phyloP scores from a whole-genome alignment of 805 yeast genomes.

The Kregervanrija pseudodelftensis region DNA sequence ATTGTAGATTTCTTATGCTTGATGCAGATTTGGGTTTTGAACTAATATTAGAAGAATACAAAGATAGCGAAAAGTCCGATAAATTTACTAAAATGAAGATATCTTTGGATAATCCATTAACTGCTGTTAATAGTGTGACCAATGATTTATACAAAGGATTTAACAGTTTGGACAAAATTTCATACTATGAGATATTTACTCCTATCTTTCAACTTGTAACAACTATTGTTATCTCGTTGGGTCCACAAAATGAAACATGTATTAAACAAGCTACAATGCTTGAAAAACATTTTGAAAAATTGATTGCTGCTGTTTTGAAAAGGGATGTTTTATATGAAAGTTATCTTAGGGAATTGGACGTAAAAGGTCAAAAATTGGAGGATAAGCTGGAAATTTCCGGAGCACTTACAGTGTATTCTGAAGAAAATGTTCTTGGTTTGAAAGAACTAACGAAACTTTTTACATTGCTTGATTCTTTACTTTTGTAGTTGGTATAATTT shows the following conservation, averaged over 20 bases:
- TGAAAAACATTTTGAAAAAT: constrained; percentile 42
- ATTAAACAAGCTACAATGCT: constrained; percentile 45
- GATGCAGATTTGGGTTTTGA: constrained; percentile 78
- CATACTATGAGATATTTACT: constrained; percentile 59
- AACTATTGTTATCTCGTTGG: constrained; percentile 65
- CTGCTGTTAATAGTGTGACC: constrained; percentile 16
- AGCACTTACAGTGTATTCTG: background rate
- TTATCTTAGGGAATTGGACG: constrained; percentile 8
- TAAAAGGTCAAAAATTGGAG: background rate
- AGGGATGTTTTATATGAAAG: constrained; percentile 19
- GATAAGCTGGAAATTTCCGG: background rate
- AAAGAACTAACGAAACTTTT: constrained; percentile 21
- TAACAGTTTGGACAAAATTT: constrained; percentile 25
- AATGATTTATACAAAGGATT: constrained; percentile 15
- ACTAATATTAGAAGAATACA: constrained; percentile 14
- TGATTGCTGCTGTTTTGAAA: constrained; percentile 45
- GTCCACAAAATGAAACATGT: constrained; percentile 62
- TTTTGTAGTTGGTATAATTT: constrained; percentile 1
- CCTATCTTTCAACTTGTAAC: constrained; percentile 70
- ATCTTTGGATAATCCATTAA: constrained; percentile 46
- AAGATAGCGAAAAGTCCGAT: constrained; percentile 2
- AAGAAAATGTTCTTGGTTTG: constrained; percentile 13
- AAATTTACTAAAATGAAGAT: constrained; percentile 37
- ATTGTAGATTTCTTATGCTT: constrained; percentile 47
- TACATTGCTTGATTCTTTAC: constrained; percentile 23